phyloP scores from a whole-genome alignment of 495 filamentous ascomycete species.

The Elasticomyces elasticus region DNA sequence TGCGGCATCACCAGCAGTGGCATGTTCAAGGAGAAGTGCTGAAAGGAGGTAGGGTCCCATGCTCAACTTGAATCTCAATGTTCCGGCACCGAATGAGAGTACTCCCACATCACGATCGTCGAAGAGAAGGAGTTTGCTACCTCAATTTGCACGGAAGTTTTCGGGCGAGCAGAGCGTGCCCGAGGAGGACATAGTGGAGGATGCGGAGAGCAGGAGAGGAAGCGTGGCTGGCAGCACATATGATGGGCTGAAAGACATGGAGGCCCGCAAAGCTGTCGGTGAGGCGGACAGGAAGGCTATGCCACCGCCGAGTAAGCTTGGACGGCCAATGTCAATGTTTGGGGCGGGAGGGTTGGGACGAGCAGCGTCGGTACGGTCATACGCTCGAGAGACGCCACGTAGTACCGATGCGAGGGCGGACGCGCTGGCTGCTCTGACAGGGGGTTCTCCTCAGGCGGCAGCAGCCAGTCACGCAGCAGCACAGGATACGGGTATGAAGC shows the following conservation, averaged over 20 bases:
- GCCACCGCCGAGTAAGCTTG: constrained; percentile 14
- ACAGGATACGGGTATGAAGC: constrained; percentile 2
- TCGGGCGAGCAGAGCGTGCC: constrained; percentile 3
- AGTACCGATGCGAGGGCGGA: constrained; percentile 12
- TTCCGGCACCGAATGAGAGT: background rate
- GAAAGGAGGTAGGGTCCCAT: constrained; percentile 4
- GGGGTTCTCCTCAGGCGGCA: background rate
- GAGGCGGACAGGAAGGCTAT: constrained; percentile 12
- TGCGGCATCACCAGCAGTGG: background rate
- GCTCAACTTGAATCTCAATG: background rate
- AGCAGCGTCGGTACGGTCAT: constrained; percentile 1
- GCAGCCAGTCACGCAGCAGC: background rate
- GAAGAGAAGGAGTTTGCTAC: constrained; percentile 21
- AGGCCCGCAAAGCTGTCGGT: constrained; percentile 4
- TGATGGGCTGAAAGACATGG: background rate
- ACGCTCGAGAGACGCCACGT: background rate
- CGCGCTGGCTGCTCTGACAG: constrained; percentile 13
- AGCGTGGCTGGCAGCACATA: background rate
- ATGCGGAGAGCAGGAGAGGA: background rate
- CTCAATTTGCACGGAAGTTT: constrained; percentile 11
- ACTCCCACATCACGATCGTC: background rate
- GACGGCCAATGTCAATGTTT: constrained; percentile 10
- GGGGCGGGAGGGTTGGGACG: background rate
- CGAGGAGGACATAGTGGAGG: constrained; percentile 7
- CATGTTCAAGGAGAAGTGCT: background rate